Conservation (phyloP, 257 asterid genomes). For the Solanum bulbocastanum region DNA sequence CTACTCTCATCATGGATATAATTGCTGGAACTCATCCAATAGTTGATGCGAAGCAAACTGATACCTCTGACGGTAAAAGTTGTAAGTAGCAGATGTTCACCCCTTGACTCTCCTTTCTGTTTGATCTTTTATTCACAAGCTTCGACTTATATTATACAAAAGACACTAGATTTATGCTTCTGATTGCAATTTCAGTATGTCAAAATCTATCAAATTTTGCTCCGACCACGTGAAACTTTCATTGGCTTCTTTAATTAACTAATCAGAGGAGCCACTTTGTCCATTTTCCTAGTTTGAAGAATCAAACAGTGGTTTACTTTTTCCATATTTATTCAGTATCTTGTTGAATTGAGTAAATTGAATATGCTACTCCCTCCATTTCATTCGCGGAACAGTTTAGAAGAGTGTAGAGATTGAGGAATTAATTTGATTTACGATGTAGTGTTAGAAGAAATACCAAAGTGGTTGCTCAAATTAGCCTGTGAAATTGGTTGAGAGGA, state of each 20-base stretch:
- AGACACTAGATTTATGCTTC: neutral
- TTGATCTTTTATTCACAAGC: neutral
- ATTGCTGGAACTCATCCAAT: slow-evolving; percentile 70
- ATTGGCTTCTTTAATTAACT: neutral
- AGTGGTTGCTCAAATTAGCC: neutral
- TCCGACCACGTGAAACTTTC: neutral
- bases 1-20: slow-evolving; percentile 82
- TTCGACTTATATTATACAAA: neutral
- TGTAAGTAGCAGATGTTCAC: slow-evolving; percentile 35
- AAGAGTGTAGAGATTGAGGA: neutral
- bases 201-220: neutral
- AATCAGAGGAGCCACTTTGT: neutral
- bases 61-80: slow-evolving; percentile 42
- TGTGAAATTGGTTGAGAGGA: neutral
- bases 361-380: neutral
- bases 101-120: neutral
- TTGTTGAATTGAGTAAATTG: neutral
- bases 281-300: neutral
- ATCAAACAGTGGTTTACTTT: neutral
- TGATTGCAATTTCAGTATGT: neutral
- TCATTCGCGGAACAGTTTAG: neutral
- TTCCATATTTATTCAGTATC: neutral
- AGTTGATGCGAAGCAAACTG: slow-evolving; percentile 32
- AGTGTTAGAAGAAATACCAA: neutral
- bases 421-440: neutral